Percentiles rank a stretch among this genome's conserved stretches.
phyloP scores from a whole-genome alignment of 768 basidiomycete genomes.

The Suillus tomentosus region DNA sequence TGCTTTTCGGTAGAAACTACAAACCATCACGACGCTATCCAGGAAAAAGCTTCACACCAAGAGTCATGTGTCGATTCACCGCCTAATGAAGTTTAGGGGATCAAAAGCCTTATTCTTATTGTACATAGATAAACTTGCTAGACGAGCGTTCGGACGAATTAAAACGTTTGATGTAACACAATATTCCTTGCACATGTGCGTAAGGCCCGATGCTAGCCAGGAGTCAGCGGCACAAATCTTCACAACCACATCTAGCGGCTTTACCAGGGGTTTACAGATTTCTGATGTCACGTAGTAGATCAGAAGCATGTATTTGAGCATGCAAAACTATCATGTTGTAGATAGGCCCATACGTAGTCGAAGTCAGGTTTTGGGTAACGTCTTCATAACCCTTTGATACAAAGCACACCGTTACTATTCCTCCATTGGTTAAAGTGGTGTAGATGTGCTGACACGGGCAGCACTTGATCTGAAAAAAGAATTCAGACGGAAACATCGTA shows the following conservation, averaged over 20 bases:
- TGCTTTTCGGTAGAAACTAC: slow-evolving; percentile 25
- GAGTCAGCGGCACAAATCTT: too few relatives aligned
- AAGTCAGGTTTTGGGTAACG: neutral
- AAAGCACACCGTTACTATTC: neutral
- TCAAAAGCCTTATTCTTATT: slow-evolving; percentile 19
- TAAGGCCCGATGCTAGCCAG: neutral
- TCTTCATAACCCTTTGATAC: neutral
- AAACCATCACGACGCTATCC: slow-evolving; percentile 15
- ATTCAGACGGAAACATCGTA: neutral
- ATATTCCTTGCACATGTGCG: neutral
- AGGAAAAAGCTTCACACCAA: slow-evolving; percentile 23
- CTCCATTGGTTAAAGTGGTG: too few relatives aligned
- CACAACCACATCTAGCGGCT: neutral
- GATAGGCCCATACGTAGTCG: neutral
- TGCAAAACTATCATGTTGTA: neutral
- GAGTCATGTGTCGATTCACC: slow-evolving; percentile 13
- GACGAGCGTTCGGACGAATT: neutral
- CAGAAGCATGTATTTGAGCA: neutral
- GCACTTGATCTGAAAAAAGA: neutral
- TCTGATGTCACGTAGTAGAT: neutral
- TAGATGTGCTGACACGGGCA: neutral
- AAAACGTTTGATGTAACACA: neutral
- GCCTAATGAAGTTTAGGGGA: slow-evolving; percentile 22
- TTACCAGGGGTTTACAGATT: neutral
- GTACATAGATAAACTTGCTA: slow-evolving; percentile 14